These are phyloP conservation scores for Acanthamoeba quina DNA, from an alignment of 208 protist genomes.

Conservation along the genomic window DNA sequence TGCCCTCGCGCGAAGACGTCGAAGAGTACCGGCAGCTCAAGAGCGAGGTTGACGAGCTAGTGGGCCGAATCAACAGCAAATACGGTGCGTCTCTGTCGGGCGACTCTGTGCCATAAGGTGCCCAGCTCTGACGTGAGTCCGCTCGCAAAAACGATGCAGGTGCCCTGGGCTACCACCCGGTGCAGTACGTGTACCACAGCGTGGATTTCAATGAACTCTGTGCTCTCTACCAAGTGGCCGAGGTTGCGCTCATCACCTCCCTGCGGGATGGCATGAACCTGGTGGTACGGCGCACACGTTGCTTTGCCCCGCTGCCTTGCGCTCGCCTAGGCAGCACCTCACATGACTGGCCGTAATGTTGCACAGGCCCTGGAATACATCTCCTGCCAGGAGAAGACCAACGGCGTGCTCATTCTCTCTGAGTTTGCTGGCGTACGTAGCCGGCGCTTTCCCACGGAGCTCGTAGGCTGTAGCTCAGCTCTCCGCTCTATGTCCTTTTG, in stretches of 20 bases:
- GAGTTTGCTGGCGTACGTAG: constrained; percentile 87
- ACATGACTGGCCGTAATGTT: no score
- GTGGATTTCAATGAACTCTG: constrained; percentile 83
- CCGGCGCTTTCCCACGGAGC: neutral
- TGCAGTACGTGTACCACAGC: constrained; percentile 88
- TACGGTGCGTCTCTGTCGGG: constrained; percentile 88
- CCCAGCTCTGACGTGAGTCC: constrained; percentile 75
- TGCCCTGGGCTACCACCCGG: constrained; percentile 80
- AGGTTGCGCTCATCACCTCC: constrained; percentile 86
- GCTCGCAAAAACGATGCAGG: neutral
- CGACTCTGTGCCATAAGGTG: constrained; percentile 87
- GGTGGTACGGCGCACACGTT: constrained; percentile 35
- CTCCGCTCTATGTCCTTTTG: neutral
- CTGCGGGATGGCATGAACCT: constrained; percentile 91
- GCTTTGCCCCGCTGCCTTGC: no score
- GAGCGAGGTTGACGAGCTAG: constrained; percentile 86
- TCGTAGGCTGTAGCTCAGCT: neutral
- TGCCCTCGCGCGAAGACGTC: constrained; percentile 90
- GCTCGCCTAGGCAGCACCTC: no score
- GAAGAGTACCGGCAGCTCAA: constrained; percentile 90
- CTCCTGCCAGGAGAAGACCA: constrained; percentile 80
- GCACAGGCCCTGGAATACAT: constrained; percentile 85
- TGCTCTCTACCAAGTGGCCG: constrained; percentile 86
- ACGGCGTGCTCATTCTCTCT: constrained; percentile 86
- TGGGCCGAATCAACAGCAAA: constrained; percentile 91